Conservation (phyloP, 176 grass and related monocot genomes). For the Oryza nivara region DNA sequence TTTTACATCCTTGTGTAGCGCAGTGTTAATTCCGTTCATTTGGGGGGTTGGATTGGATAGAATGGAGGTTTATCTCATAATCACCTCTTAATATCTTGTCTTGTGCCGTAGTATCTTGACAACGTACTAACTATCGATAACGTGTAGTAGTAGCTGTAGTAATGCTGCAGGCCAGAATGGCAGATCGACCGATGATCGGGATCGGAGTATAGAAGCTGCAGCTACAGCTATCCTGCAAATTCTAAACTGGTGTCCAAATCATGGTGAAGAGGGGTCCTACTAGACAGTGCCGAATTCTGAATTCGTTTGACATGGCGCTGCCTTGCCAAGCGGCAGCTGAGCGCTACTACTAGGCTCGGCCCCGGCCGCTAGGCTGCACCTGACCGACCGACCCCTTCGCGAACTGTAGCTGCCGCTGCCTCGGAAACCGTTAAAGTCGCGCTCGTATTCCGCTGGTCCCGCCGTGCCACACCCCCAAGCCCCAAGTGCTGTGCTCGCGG, state of each 20-base stretch:
- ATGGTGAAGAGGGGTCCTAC: not conserved
- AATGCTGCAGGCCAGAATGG: not conserved
- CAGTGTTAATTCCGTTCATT: constrained; percentile 47
- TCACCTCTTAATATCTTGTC: not conserved
- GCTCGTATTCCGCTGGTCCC: constrained; percentile 25
- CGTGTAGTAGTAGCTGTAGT: not conserved
- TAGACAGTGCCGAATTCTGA: not conserved
- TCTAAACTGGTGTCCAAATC: not conserved
- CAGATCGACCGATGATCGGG: not conserved
- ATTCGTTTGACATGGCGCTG: not conserved
- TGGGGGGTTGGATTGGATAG: constrained; percentile 29
- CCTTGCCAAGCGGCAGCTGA: not conserved
- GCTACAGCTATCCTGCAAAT: not conserved
- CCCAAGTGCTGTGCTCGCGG: not conserved
- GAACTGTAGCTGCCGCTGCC: constrained; percentile 12
- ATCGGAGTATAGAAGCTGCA: not conserved
- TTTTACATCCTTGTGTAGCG: constrained; percentile 44
- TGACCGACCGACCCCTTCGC: constrained; percentile 18
- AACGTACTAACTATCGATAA: not conserved
- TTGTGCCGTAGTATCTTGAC: not conserved
- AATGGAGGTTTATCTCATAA: constrained; percentile 27
- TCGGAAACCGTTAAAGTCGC: constrained; percentile 40
- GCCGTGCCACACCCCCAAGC: not conserved
- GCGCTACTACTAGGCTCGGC: not conserved
- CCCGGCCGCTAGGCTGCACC: constrained; percentile 9